Percentiles rank a stretch among this genome's conserved stretches.
Conservation (phyloP, 1,139 yeast genomes). For the Wickerhamomyces sp. region DNA sequence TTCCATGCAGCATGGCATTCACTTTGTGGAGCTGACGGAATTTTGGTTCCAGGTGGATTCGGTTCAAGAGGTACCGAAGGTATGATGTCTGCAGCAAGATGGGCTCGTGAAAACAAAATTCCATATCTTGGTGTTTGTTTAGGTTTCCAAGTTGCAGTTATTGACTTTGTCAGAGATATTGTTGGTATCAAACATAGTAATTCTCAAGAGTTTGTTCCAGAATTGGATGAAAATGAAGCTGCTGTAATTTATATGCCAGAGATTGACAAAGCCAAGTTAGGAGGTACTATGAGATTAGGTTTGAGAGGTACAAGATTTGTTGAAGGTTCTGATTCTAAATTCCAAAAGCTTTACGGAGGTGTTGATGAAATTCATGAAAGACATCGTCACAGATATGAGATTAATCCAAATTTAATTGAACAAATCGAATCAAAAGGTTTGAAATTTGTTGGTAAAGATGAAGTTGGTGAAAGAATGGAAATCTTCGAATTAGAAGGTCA, state of each 20-base stretch:
- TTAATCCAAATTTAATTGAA: slow-evolving; percentile 77
- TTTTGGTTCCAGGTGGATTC: slow-evolving; percentile 97
- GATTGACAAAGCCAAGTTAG: slow-evolving; percentile 90
- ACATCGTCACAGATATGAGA: slow-evolving; percentile 98
- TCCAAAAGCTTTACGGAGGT: slow-evolving; percentile 79
- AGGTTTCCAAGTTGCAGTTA: slow-evolving; percentile 96
- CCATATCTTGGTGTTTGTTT: slow-evolving; percentile 97
- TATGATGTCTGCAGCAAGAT: slow-evolving; percentile 94
- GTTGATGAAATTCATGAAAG: slow-evolving; percentile 74
- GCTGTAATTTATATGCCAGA: slow-evolving; percentile 98
- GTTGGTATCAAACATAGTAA: slow-evolving; percentile 67
- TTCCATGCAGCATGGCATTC: slow-evolving; percentile 96
- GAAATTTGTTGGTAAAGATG: slow-evolving; percentile 90
- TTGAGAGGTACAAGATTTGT: slow-evolving; percentile 85
- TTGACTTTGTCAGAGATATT: slow-evolving; percentile 84
- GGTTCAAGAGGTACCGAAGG: slow-evolving; percentile 98
- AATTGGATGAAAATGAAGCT: slow-evolving; percentile 57
- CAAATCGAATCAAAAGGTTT: slow-evolving; percentile 75
- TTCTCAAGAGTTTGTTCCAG: slow-evolving; percentile 79
- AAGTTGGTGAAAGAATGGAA: slow-evolving; percentile 88
- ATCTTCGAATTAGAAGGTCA: slow-evolving; percentile 75
- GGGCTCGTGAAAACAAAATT: slow-evolving; percentile 92
- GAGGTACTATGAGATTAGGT: slow-evolving; percentile 99
- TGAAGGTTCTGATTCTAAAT: slow-evolving; percentile 58
- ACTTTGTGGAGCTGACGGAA: slow-evolving; percentile 94